Evolutionary conservation across 225 moss, liverwort and hornwort species (phyloP).

Genomic region (Physcomitrium patens): DNA sequence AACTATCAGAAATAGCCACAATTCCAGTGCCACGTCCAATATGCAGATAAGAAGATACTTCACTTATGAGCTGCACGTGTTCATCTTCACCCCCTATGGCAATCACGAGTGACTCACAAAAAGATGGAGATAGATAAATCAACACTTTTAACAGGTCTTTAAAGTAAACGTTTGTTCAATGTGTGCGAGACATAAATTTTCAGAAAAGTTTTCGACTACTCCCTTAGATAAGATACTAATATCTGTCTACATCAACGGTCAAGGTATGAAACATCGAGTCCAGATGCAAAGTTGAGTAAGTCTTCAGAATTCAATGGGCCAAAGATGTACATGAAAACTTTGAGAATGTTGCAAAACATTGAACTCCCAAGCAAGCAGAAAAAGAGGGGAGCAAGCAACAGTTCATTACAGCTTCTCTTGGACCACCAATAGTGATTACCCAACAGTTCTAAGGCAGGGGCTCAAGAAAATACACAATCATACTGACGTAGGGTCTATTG

Average conservation of each 20-base stretch:
- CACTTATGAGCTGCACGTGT: background rate
- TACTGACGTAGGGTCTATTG: slow-evolving; percentile 81
- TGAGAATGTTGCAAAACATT: slow-evolving; percentile 40
- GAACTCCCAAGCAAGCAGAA: slow-evolving; percentile 33
- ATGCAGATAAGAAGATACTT: background rate
- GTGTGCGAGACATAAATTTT: slow-evolving; percentile 28
- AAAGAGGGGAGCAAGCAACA: slow-evolving; percentile 46
- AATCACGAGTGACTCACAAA: background rate
- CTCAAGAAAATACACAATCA: slow-evolving; percentile 84
- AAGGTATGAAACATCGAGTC: slow-evolving; percentile 40
- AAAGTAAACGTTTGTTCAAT: slow-evolving; percentile 15
- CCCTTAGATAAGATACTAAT: slow-evolving; percentile 29
- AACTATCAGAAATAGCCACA: slow-evolving; percentile 18
- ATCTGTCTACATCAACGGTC: slow-evolving; percentile 38
- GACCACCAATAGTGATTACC: slow-evolving; percentile 69
- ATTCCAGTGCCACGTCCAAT: slow-evolving; percentile 9
- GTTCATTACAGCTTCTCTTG: slow-evolving; percentile 73
- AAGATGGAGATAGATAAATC: slow-evolving; percentile 11
- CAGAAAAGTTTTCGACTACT: slow-evolving; percentile 26
- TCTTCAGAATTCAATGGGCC: slow-evolving; percentile 32
- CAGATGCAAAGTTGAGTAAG: slow-evolving; percentile 36
- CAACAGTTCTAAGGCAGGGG: slow-evolving; percentile 82
- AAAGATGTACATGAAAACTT: slow-evolving; percentile 33
- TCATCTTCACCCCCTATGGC: slow-evolving; percentile 16
- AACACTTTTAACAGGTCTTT: slow-evolving; percentile 30